Base-by-base conservation (phyloP, 768 basidiomycete genomes). In the Psilocybe sp. region DNA sequence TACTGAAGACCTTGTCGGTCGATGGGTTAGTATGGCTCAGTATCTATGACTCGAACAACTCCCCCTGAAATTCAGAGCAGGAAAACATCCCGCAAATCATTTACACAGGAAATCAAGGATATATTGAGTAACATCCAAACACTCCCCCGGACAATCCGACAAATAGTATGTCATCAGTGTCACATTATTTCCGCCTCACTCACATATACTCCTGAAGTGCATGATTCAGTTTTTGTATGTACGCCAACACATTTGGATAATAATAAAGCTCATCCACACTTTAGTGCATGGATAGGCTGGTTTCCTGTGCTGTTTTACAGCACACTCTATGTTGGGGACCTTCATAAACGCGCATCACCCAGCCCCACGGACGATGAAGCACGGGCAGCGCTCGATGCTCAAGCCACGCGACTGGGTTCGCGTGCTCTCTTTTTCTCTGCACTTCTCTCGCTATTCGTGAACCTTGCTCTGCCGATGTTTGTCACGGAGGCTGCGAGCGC, bases 301-400 rank as follows among this genome's bases (percentile, higher is more conserved):
- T 97, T 96, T 61, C 94, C 95, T 0, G 70, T 93, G 19, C 74
- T 96, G 1, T 94, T 95, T 68, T 95, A 92, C 71, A 87, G 85
- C 3, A 87, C 89, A 1, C 72, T 91, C 19, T 98, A 93, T 68
- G 78, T 97, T 47, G 89, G 90, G 10, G 95, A 96, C 58, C 76
- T 96, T 10, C 83, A 97, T 73, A 88, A 84, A 53, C 73, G 69
- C 2, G 57, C 74, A 8, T 75, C 70, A 1, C 63, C 69, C 15
- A 28, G 56, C 2, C 53, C 69, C 10, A 50, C 60, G 2, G 51
- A 57, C 6, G 52, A 50, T 18, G 61, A 63, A 40, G 64, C 54
- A 38, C 61, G 60, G 50, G 71, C 60, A 0, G 62, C 59, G 8
- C 64, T 83, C 0, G 81, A 87, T 47, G 76, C 75, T 1, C 86